Percentiles rank a stretch among this genome's conserved stretches.
Conservation (phyloP, 495 filamentous ascomycete species). For the Penicillium steckii region DNA sequence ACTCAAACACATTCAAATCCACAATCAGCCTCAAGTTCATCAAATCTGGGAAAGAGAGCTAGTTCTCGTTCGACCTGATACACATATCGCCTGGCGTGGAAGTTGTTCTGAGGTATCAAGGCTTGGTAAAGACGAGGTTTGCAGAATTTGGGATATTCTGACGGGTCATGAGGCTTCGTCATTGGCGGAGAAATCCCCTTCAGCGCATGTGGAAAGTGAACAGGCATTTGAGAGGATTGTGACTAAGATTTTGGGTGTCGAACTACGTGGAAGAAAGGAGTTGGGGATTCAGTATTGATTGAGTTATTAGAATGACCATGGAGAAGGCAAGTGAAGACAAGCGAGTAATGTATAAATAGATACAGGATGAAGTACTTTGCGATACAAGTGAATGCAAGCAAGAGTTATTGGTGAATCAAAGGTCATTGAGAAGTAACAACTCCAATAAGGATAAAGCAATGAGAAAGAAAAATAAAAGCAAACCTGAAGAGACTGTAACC, state of each 20-base stretch:
- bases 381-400: no score
- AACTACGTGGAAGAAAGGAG: background rate
- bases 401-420: no score
- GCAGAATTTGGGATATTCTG: background rate
- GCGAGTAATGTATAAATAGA: no score
- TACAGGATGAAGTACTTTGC: no score
- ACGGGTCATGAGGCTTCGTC: background rate
- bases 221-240: background rate
- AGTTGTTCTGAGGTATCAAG: background rate
- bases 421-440: no score
- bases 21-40: background rate
- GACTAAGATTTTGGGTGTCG: background rate
- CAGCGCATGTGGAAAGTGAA: background rate
- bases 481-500: no score
- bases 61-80: conserved; percentile 5
- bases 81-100: conserved; percentile 9
- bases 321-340: background rate
- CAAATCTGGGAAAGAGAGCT: background rate
- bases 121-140: background rate
- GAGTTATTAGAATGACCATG: background rate
- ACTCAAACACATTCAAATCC: background rate
- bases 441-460: no score
- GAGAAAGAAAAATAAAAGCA: no score
- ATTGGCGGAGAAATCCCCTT: background rate
- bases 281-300: background rate